Base-by-base conservation (phyloP, 2,329 filamentous ascomycete genomes). In the Fulvia fulva region DNA sequence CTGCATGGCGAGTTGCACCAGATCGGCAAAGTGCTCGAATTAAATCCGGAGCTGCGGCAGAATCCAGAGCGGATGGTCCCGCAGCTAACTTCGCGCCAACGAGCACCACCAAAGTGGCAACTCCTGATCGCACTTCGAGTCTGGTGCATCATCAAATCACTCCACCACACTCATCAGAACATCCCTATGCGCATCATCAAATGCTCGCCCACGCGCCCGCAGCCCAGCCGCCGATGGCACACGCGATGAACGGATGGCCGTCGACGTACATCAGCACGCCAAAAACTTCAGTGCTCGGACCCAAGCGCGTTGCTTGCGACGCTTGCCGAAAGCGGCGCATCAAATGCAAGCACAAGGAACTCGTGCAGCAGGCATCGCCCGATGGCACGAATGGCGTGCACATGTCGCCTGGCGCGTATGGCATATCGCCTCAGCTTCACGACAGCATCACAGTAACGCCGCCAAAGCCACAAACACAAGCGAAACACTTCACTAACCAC, bases 341-440 rank as follows among this genome's bases (percentile, higher is more conserved):
- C 59, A 77, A 82, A 57, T 87, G 84, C 72, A 84, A 84, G 63
- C 84, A 87, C 72, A 86, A 85, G 68, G 82, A 84, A 59, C 77
- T 82, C 56, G 76, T 80, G 22, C 61, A 66, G 53, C 64, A 70
- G 59, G 59, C 62, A 19, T 21, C 26, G 37, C 32, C 26, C 6
- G 12, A 26, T 41, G 44, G 26, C 19, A 21, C 30, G 2, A 19
- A 19, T 26, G 44, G 26, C 12, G 21, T 44, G 14, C 58, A 55
- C 30, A 59, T 56, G 34, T 57, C 57, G 50, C 55, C 56, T 21
- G 51, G 61, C 43, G 53, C 55, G 55, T 63, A 61, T 51, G 37
- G 41, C 60, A 59, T 25, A 53, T 61, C 32, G 49, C 58, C 61
- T 55, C 67, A 66, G 49, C 52, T 67, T 47, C 61, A 64, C 57